phyloP scores from a whole-genome alignment of 768 basidiomycete genomes.

The Neoboletus subvelutipes region DNA sequence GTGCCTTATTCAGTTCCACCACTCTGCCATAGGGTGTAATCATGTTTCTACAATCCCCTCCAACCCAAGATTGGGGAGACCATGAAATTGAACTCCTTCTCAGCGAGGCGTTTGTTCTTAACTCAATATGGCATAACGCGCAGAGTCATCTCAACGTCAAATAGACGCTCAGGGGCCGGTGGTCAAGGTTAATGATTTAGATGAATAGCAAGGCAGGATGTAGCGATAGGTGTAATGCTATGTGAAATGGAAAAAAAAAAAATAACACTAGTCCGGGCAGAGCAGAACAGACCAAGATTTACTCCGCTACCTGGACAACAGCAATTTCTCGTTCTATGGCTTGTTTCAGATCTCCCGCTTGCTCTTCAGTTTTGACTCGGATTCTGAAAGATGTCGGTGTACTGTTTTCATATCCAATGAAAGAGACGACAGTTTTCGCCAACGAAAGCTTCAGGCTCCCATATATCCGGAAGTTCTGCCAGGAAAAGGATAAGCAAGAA shows the following conservation, averaged over 20 bases:
- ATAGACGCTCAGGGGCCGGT: constrained; percentile 16
- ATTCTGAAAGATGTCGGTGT: constrained; percentile 60
- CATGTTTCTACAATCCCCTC: constrained; percentile 94
- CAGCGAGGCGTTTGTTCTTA: constrained; percentile 93
- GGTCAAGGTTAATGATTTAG: not conserved
- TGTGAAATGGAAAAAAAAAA: constrained; percentile 9
- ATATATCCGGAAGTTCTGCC: constrained; percentile 76
- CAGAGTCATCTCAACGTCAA: constrained; percentile 81
- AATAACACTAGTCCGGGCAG: no score
- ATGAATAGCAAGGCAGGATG: constrained; percentile 20
- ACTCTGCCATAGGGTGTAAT: constrained; percentile 76
- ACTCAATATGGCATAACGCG: constrained; percentile 90
- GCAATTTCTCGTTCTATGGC: constrained; percentile 64
- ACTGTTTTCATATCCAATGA: constrained; percentile 66
- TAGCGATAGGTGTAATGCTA: constrained; percentile 27
- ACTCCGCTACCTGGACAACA: constrained; percentile 35
- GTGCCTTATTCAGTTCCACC: not conserved
- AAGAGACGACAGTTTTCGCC: constrained; percentile 54
- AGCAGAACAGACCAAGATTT: constrained; percentile 1
- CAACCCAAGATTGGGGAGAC: constrained; percentile 93
- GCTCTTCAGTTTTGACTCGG: constrained; percentile 57
- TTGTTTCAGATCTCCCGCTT: constrained; percentile 55
- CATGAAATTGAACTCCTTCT: constrained; percentile 94
- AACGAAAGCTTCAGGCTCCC: constrained; percentile 53
- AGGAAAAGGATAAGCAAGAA: constrained; percentile 8